Conservation (phyloP, 2,329 filamentous ascomycete species). For the Pyricularia grisea region DNA sequence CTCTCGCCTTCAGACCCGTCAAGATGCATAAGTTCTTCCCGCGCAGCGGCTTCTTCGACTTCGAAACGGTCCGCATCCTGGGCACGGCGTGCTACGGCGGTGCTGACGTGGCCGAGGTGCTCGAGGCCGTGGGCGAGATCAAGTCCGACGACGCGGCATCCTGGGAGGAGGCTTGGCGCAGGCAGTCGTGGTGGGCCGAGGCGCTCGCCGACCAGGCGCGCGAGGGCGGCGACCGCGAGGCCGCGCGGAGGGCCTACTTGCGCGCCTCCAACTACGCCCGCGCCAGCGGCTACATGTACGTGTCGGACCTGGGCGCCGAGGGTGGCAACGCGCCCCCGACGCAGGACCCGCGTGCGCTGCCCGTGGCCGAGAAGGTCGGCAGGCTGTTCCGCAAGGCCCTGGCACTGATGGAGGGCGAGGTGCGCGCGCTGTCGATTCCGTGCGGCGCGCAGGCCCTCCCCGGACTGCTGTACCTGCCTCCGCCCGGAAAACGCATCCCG, state of each 20-base stretch:
- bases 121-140: constrained; percentile 19
- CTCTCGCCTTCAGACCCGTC: no score
- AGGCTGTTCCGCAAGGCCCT: constrained; percentile 3
- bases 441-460: constrained; percentile 15
- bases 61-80: constrained; percentile 21
- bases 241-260: constrained; percentile 17
- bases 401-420: constrained; percentile 7
- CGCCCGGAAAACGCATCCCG: constrained; percentile 4
- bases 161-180: constrained; percentile 19
- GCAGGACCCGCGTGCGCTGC: constrained; percentile 5
- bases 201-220: constrained; percentile 16
- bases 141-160: constrained; percentile 18
- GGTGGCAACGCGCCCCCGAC: no score
- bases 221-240: constrained; percentile 9
- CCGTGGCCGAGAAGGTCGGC: constrained; percentile 4
- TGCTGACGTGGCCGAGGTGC: constrained; percentile 19
- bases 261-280: constrained; percentile 20
- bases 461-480: constrained; percentile 18
- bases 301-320: not conserved
- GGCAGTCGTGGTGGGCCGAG: constrained; percentile 15
- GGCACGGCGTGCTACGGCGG: constrained; percentile 17
- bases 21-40: not conserved
- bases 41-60: constrained; percentile 16
- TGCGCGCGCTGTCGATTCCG: constrained; percentile 17
- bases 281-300: constrained; percentile 8